Percentiles rank a stretch among this genome's conserved stretches.
Evolutionary conservation across 169 alveolate genomes (phyloP).

Genomic region (Babesia gibsoni): DNA sequence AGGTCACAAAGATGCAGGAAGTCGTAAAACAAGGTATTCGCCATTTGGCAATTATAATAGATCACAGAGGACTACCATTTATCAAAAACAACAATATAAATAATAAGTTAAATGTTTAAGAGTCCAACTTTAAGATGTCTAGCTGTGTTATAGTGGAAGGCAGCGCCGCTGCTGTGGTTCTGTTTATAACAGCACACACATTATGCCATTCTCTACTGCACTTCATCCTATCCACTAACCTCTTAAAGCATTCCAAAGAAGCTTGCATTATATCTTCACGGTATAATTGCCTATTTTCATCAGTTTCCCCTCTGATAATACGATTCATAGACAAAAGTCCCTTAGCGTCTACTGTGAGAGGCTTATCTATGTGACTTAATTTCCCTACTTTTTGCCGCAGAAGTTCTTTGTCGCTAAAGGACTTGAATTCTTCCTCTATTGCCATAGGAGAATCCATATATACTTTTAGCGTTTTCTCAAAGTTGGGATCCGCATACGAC

Average conservation of each 20-base stretch:
- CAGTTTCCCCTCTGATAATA: conserved; percentile 48
- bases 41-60: background rate
- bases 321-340: conserved; percentile 46
- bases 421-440: conserved; percentile 24
- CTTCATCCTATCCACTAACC: conserved; percentile 9
- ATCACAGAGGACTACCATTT: background rate
- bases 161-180: conserved; percentile 39
- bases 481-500: conserved; percentile 68
- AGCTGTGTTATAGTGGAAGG: conserved; percentile 14
- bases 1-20: conserved; percentile 10
- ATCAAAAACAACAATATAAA: background rate
- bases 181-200: conserved; percentile 53
- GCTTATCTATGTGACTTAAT: conserved; percentile 47
- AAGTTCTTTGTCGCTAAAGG: conserved; percentile 27
- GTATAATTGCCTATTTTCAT: conserved; percentile 29
- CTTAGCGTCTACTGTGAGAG: conserved; percentile 40
- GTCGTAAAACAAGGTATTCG: background rate
- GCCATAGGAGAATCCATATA: conserved; percentile 28
- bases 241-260: conserved; percentile 40
- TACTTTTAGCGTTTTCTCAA: conserved; percentile 40
- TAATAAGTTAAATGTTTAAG: no score
- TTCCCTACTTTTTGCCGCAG: conserved; percentile 61
- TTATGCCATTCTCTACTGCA: conserved; percentile 40
- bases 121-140: background rate
- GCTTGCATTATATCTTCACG: conserved; percentile 51